Evolutionary conservation across 1,284 basidiomycete species (phyloP).

Genomic region (Pterulicium gracile): DNA sequence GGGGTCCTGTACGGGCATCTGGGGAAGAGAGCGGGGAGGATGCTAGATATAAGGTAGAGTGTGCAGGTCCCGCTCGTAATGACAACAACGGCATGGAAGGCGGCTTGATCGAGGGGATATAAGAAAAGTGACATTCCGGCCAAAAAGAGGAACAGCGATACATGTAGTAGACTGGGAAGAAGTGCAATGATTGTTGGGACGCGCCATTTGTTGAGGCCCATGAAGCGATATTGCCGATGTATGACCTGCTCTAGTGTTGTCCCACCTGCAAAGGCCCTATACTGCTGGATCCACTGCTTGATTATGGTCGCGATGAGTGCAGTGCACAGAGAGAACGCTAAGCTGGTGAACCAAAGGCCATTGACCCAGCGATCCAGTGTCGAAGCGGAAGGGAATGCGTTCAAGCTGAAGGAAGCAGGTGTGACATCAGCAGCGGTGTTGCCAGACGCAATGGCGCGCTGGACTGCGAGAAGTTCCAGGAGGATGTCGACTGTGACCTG

Average conservation of each 20-base stretch:
- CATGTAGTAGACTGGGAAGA: conserved; percentile 10
- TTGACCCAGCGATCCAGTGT: conserved; percentile 9
- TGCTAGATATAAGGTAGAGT: background rate
- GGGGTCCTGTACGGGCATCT: conserved; percentile 1
- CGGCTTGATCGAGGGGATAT: background rate
- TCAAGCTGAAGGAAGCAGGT: background rate
- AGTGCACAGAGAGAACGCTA: conserved; percentile 10
- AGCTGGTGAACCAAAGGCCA: conserved; percentile 13
- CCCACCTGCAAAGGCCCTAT: conserved; percentile 6
- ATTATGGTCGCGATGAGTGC: conserved; percentile 13
- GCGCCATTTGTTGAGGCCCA: conserved; percentile 9
- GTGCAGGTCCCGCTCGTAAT: background rate
- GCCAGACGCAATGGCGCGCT: background rate
- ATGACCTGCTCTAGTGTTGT: conserved; percentile 8
- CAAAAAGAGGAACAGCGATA: conserved; percentile 11
- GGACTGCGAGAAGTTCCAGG: conserved; percentile 5
- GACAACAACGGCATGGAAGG: background rate
- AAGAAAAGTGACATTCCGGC: conserved; percentile 10
- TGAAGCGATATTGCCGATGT: conserved; percentile 9
- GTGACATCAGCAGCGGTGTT: background rate
- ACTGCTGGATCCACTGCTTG: conserved; percentile 15
- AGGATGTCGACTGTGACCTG: conserved; percentile 6
- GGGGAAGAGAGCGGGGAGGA: background rate
- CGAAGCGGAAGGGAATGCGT: background rate
- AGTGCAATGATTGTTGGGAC: conserved; percentile 8